Evolutionary conservation across 306 rosid genomes (phyloP).

Genomic region (Abrus pulchellus): DNA sequence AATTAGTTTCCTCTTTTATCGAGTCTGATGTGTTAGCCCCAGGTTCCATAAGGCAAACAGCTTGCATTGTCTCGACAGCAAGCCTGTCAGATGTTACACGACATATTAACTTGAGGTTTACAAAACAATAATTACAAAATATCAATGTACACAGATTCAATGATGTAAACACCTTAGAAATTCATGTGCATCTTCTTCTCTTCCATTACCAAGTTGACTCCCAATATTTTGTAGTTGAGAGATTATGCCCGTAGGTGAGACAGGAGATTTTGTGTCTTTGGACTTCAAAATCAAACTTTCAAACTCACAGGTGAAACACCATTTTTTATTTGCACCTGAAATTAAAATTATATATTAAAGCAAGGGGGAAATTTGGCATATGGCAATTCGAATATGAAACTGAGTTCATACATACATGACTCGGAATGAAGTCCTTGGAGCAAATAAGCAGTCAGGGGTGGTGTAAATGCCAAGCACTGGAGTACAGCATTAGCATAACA

Average conservation of each 20-base stretch:
- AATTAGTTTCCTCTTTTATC: slow-evolving; percentile 77
- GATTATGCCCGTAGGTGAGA: slow-evolving; percentile 75
- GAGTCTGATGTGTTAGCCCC: slow-evolving; percentile 54
- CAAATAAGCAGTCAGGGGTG: slow-evolving; percentile 86
- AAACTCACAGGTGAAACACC: slow-evolving; percentile 87
- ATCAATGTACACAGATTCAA: slow-evolving; percentile 7
- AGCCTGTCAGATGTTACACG: slow-evolving; percentile 57
- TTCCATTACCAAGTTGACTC: slow-evolving; percentile 84
- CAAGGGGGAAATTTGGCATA: neutral
- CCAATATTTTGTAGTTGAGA: slow-evolving; percentile 79
- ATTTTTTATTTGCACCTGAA: slow-evolving; percentile 72
- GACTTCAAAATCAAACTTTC: slow-evolving; percentile 76
- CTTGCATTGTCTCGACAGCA: slow-evolving; percentile 85
- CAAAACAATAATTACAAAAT: slow-evolving; percentile 15
- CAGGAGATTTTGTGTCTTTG: slow-evolving; percentile 70
- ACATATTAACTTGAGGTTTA: slow-evolving; percentile 4
- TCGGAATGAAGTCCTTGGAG: slow-evolving; percentile 88
- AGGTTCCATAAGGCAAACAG: slow-evolving; percentile 73
- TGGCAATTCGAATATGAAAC: slow-evolving; percentile 33
- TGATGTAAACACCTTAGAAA: slow-evolving; percentile 72
- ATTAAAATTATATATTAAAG: slow-evolving; percentile 33
- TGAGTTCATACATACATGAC: slow-evolving; percentile 66
- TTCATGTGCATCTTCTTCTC: slow-evolving; percentile 97
- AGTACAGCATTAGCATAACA: slow-evolving; percentile 91
- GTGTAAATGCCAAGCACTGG: slow-evolving; percentile 90